Percentiles rank a stretch among this genome's conserved stretches.
phyloP scores from a whole-genome alignment of 352 stramenopile genomes.

The Phytophthora fragariae region DNA sequence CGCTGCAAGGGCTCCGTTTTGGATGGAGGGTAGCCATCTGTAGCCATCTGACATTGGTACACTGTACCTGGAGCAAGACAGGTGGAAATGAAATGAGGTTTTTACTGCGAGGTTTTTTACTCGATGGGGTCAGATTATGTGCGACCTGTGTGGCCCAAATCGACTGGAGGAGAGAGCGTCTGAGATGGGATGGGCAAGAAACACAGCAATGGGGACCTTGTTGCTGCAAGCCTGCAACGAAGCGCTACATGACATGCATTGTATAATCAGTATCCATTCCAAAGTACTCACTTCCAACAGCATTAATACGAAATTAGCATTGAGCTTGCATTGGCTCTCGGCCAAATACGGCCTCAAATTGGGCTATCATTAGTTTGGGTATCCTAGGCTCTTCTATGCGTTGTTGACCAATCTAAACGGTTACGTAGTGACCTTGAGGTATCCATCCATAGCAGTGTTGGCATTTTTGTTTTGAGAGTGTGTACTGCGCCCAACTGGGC shows the following conservation, averaged over 20 bases:
- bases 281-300: not conserved
- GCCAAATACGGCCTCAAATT: no score
- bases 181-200: constrained; percentile 17
- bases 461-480: no score
- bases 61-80: not conserved
- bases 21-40: constrained; percentile 45
- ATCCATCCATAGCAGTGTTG: no score
- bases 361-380: not conserved
- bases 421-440: no score
- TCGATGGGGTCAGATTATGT: constrained; percentile 5
- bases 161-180: constrained; percentile 42
- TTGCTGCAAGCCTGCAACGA: no score
- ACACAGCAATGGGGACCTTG: not conserved
- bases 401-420: not conserved
- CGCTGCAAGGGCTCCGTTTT: constrained; percentile 11
- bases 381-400: not conserved
- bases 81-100: constrained; percentile 24
- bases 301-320: no score
- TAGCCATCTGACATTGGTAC: not conserved
- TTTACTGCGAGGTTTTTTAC: constrained; percentile 24
- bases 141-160: constrained; percentile 14
- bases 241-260: no score
- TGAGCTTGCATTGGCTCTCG: no score
- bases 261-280: not conserved
- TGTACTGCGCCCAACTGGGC: no score